Evolutionary conservation across 495 filamentous ascomycete genomes (phyloP).

Genomic region (Hyaloscypha finlandica): DNA sequence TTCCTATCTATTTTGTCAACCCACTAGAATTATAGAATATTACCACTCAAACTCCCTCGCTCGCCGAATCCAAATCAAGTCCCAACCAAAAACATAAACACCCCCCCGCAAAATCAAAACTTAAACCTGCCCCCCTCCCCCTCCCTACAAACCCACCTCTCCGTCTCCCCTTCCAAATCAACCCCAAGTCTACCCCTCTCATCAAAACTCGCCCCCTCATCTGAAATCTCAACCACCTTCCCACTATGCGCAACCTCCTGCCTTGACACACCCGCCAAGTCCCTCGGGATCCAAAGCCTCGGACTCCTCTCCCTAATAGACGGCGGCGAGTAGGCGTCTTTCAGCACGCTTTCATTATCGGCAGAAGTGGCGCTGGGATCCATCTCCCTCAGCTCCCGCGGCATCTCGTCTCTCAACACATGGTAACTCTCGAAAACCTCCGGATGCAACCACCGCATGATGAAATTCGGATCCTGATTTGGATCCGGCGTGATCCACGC

Average conservation of each 20-base stretch:
- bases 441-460: conserved; percentile 75
- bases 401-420: conserved; percentile 70
- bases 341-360: conserved; percentile 61
- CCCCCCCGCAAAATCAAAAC: neutral
- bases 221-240: conserved; percentile 66
- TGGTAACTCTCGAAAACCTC: conserved; percentile 73
- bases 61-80: no score
- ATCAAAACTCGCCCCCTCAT: conserved; percentile 77
- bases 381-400: conserved; percentile 41
- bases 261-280: conserved; percentile 71
- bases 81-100: no score
- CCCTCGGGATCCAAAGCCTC: conserved; percentile 81
- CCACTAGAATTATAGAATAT: no score
- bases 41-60: no score
- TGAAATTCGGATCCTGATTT: conserved; percentile 42
- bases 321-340: conserved; percentile 77
- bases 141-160: conserved; percentile 41
- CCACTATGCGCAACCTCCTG: conserved; percentile 77
- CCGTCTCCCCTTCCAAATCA: conserved; percentile 60
- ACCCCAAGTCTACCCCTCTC: conserved; percentile 75
- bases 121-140: conserved; percentile 31
- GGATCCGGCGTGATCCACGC: conserved; percentile 28
- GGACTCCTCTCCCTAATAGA: conserved; percentile 65
- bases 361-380: conserved; percentile 30
- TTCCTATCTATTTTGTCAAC: no score